Conservation (phyloP, 2,329 filamentous ascomycete genomes). For the Microsporum audouinii region DNA sequence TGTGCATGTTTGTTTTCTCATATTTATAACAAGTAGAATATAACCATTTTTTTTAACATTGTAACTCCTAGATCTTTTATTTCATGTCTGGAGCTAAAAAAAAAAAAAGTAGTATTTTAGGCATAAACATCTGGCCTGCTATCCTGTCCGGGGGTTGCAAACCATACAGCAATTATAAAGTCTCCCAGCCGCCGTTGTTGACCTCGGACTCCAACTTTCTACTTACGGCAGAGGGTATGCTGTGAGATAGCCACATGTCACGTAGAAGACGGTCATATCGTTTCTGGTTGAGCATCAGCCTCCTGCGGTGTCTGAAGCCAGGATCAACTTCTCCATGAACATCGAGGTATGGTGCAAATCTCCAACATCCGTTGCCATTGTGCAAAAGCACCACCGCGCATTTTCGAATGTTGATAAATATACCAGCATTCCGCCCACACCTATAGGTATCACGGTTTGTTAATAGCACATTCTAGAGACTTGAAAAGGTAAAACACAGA, state of each 20-base stretch:
- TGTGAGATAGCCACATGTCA: conserved; percentile 75
- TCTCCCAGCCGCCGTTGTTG: conserved; percentile 97
- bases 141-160: background rate
- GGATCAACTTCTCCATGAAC: conserved; percentile 90
- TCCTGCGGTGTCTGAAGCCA: conserved; percentile 75
- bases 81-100: too few relatives aligned
- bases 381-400: conserved; percentile 85
- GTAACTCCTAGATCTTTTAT: conserved; percentile 6
- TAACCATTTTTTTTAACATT: background rate
- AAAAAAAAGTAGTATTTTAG: background rate
- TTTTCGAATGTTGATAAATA: conserved; percentile 95
- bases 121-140: background rate
- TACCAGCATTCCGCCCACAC: conserved; percentile 78
- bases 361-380: conserved; percentile 68
- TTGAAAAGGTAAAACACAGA: conserved; percentile 15
- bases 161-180: conserved; percentile 21
- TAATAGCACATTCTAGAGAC: conserved; percentile 1
- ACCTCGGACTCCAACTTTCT: conserved; percentile 87
- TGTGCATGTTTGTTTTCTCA: background rate
- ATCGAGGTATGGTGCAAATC: conserved; percentile 84
- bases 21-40: background rate
- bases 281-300: conserved; percentile 86
- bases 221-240: conserved; percentile 78
- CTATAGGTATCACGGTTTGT: conserved; percentile 34
- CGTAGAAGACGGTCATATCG: conserved; percentile 81